Evolutionary conservation across 768 basidiomycete species (phyloP).

Genomic region (Suillus discolor): DNA sequence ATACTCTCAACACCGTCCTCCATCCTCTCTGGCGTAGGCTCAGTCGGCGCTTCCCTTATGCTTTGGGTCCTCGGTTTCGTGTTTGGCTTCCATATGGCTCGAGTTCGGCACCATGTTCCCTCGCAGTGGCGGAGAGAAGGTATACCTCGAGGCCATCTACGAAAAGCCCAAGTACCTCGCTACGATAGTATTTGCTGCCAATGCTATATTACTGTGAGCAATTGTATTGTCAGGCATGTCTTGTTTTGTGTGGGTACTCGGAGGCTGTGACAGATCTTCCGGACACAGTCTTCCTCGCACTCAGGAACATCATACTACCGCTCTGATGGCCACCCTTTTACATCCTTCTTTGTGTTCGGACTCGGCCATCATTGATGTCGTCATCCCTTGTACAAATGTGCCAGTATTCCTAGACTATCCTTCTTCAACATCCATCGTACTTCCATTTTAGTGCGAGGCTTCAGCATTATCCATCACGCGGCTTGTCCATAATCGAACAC

Average conservation of each 20-base stretch:
- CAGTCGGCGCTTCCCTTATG: slow-evolving; percentile 61
- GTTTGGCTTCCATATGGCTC: slow-evolving; percentile 60
- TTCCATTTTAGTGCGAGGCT: too few relatives aligned
- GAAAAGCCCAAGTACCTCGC: slow-evolving; percentile 47
- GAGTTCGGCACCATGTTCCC: slow-evolving; percentile 68
- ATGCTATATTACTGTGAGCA: slow-evolving; percentile 48
- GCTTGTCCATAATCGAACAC: too few relatives aligned
- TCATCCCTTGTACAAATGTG: too few relatives aligned
- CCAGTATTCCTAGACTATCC: too few relatives aligned
- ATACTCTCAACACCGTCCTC: slow-evolving; percentile 66
- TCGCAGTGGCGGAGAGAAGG: slow-evolving; percentile 63
- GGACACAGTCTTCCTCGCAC: too few relatives aligned
- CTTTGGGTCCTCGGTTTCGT: slow-evolving; percentile 64
- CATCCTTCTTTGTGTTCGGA: too few relatives aligned
- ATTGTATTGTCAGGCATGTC: slow-evolving; percentile 48
- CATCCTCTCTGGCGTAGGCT: slow-evolving; percentile 57
- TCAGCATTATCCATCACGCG: too few relatives aligned
- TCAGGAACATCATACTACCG: too few relatives aligned
- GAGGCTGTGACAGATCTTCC: too few relatives aligned
- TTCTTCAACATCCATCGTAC: too few relatives aligned
- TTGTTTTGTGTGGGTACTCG: neutral
- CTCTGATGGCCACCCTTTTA: too few relatives aligned
- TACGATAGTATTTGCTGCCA: slow-evolving; percentile 51
- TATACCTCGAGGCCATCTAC: slow-evolving; percentile 58
- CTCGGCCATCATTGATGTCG: too few relatives aligned